phyloP scores from a whole-genome alignment of 352 stramenopile genomes.

The Lagenidium giganteum region DNA sequence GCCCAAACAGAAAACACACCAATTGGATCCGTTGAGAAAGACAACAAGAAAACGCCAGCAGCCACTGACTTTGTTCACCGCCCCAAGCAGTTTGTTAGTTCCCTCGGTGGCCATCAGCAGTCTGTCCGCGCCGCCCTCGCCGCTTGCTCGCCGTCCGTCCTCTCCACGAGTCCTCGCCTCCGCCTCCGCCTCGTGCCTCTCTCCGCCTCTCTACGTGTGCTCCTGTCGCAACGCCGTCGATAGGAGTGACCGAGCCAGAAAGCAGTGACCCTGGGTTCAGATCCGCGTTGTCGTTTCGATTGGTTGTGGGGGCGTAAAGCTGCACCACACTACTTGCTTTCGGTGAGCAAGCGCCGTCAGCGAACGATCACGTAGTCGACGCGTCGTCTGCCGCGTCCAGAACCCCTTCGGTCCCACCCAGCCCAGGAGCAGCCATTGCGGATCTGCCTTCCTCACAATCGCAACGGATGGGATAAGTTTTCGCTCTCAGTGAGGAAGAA shows the following conservation, averaged over 20 bases:
- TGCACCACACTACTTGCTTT: conserved; percentile 11
- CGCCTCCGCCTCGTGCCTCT: too few species aligned
- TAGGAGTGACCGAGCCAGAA: too few species aligned
- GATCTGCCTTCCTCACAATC: conserved; percentile 3
- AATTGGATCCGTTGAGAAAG: too few species aligned
- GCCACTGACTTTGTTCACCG: conserved; percentile 8
- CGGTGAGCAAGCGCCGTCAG: conserved; percentile 18
- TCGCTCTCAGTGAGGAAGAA: conserved; percentile 3
- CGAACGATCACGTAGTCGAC: conserved; percentile 5
- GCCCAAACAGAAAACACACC: too few species aligned
- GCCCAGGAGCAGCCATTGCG: not conserved
- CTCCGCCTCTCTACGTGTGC: too few species aligned
- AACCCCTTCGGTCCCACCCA: not conserved
- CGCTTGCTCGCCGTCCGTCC: not conserved
- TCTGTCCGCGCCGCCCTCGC: conserved; percentile 2
- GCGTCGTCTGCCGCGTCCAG: not conserved
- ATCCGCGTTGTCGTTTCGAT: conserved; percentile 29
- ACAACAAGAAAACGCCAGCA: conserved; percentile 4
- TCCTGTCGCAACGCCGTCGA: too few species aligned
- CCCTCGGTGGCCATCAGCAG: too few species aligned
- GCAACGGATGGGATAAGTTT: conserved; percentile 43
- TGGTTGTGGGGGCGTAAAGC: conserved; percentile 45
- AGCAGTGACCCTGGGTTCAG: conserved; percentile 35
- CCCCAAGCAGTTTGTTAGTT: too few species aligned
- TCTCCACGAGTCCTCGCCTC: too few species aligned